A percentile compares a stretch with the other conserved stretches of the same genome.
These are phyloP conservation scores for Pseudonitzschia pungens DNA, from an alignment of 108 stramenopile genomes.

Conservation along the genomic window DNA sequence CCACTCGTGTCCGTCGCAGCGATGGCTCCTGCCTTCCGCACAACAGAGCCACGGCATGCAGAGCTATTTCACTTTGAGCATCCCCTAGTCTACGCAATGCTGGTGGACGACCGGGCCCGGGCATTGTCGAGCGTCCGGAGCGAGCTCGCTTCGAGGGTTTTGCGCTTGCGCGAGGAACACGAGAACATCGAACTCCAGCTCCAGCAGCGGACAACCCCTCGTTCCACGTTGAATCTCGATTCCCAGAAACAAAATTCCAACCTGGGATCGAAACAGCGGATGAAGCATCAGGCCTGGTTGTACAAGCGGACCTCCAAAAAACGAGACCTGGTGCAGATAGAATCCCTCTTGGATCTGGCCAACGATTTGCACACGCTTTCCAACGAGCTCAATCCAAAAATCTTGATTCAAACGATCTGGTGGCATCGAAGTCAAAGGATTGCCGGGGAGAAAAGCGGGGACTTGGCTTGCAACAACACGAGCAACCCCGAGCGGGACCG, in stretches of 20 bases:
- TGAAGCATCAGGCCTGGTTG: conserved; percentile 12
- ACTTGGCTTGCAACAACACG: background rate
- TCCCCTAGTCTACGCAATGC: background rate
- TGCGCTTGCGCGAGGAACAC: background rate
- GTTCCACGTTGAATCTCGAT: too few relatives aligned
- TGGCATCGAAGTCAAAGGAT: conserved; percentile 1
- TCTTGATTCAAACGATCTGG: background rate
- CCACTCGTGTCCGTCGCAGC: too few relatives aligned
- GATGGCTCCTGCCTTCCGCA: too few relatives aligned
- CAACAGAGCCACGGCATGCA: too few relatives aligned
- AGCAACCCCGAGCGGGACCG: background rate
- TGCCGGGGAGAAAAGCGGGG: background rate
- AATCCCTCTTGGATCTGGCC: background rate
- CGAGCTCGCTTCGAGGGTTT: background rate
- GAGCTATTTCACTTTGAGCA: background rate
- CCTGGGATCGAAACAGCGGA: background rate
- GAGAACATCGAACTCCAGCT: background rate
- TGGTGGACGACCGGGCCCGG: background rate
- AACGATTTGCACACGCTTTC: background rate
- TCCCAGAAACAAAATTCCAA: background rate
- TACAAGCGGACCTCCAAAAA: background rate
- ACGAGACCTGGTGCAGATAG: background rate
- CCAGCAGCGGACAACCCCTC: too few relatives aligned
- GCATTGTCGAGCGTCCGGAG: background rate
- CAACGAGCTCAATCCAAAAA: background rate